Base-by-base conservation (phyloP, 495 filamentous ascomycete species). In the Penicillium ucsense region DNA sequence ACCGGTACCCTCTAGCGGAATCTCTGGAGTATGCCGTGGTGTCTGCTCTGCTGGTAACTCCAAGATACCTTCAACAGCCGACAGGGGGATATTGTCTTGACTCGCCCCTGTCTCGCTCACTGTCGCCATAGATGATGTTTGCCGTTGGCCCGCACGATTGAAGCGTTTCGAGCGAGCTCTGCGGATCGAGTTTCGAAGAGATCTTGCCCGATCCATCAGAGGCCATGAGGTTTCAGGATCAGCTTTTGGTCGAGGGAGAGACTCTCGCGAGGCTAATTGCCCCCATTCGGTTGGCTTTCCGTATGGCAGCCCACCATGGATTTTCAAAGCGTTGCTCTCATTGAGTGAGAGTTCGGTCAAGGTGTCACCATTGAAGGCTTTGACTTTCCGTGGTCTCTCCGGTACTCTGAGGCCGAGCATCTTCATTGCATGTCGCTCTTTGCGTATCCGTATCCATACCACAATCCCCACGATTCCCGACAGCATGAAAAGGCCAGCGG, bases 221-320 rank as follows among this genome's bases (percentile, higher is more conserved):
- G 57, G 42, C 31, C 63, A 61, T 2, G 54, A 53, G 4, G 59
- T 47, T 30, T 72, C 64, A 3, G 64, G 58, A 10, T 49, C 53
- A 6, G 37, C 45, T 6, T 54, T 49, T 4, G 54, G 42, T n/a
- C 46, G 52, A 11, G 56, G 33, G 5, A 74, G 49, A 45, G 56
- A 65, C 31, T 74, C 70, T 7, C 62, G 56, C 7, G 73, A 76
- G 8, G 64, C 48, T n/a, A 72, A 43, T 37, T 70, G 56, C 10
- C 67, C 70, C 62, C 70, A 75, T 65, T 68, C 68, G 3, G 47
- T 53, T 12, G 64, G 63, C 42, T 63, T 64, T 6, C 65, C 65
- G 49, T 67, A 73, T 10, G 67, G 66, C 8, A 67, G 50, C 31
- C 69, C 61, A 11, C 63, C 62, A 47, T 73, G 65, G n/a, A 63